phyloP scores from a whole-genome alignment of 139 green algal genomes.

The Pleodorina starrii region DNA sequence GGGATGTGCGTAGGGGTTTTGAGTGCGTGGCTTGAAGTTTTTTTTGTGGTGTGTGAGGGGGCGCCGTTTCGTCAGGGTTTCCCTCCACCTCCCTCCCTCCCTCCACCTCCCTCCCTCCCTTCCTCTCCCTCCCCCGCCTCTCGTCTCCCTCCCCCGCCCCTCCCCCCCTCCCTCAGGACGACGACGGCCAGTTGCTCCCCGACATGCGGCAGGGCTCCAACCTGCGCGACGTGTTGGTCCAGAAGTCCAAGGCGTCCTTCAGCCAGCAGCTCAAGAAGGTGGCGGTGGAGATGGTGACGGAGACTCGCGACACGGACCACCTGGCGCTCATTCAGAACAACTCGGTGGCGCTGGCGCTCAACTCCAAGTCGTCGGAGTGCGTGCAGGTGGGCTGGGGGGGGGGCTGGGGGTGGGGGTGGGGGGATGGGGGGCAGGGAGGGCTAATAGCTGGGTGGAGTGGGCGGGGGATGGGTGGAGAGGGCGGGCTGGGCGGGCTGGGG shows the following conservation, averaged over 20 bases:
- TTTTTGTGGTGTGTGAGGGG: no score
- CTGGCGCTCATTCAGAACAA: conserved; percentile 69
- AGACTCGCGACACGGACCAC: conserved; percentile 58
- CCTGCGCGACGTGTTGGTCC: conserved; percentile 47
- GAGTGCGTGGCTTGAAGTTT: no score
- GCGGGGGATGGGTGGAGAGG: no score
- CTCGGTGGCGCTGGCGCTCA: conserved; percentile 63
- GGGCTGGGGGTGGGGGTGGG: background rate
- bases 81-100: no score
- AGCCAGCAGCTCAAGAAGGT: conserved; percentile 63
- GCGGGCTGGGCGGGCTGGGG: no score
- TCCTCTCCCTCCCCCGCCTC: background rate
- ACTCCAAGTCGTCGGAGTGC: conserved; percentile 66
- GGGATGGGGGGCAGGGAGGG: background rate
- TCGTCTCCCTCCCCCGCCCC: background rate
- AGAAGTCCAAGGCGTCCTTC: conserved; percentile 54
- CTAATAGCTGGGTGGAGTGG: background rate
- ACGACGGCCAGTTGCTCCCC: conserved; percentile 40
- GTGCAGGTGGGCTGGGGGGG: conserved; percentile 55
- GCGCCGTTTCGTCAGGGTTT: no score
- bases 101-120: no score
- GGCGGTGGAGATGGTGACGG: conserved; percentile 65
- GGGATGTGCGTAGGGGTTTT: no score
- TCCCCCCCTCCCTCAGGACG: conserved; percentile 14
- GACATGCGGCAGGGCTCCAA: conserved; percentile 39